Evolutionary conservation across 2,329 filamentous ascomycete species (phyloP).

Genomic region (Fusarium oxysporum): DNA sequence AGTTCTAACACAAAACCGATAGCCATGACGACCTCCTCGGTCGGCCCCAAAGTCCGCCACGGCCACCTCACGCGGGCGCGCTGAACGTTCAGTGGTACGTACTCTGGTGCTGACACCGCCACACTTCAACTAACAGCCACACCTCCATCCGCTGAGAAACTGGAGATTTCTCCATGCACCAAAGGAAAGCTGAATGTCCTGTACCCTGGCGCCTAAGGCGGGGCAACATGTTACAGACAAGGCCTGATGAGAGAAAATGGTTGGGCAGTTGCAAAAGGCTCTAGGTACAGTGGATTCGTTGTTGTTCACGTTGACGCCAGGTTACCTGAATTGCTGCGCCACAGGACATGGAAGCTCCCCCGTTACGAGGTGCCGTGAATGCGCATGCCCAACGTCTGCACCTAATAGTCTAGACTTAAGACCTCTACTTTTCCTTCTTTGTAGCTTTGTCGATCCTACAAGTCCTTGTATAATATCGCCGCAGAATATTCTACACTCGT

Average conservation of each 20-base stretch:
- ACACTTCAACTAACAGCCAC: conserved; percentile 22
- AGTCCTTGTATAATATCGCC: conserved; percentile 4
- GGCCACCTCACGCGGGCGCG: neutral
- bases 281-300: neutral
- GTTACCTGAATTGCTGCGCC: conserved; percentile 21
- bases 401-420: neutral
- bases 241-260: conserved; percentile 6
- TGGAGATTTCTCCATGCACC: conserved; percentile 11
- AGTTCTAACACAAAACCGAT: conserved; percentile 16
- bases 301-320: conserved; percentile 3
- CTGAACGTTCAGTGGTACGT: conserved; percentile 21
- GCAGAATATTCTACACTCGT: neutral
- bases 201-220: conserved; percentile 17
- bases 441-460: conserved; percentile 14
- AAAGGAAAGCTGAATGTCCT: conserved; percentile 4
- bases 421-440: neutral
- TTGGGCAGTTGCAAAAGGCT: conserved; percentile 20
- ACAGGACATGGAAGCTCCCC: conserved; percentile 18
- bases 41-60: conserved; percentile 29
- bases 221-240: conserved; percentile 16
- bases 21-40: conserved; percentile 29
- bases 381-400: conserved; percentile 11
- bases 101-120: conserved; percentile 19
- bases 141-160: neutral
- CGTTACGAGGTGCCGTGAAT: conserved; percentile 2